phyloP scores from a whole-genome alignment of 83 land plant species.

The Larix sibirica region DNA sequence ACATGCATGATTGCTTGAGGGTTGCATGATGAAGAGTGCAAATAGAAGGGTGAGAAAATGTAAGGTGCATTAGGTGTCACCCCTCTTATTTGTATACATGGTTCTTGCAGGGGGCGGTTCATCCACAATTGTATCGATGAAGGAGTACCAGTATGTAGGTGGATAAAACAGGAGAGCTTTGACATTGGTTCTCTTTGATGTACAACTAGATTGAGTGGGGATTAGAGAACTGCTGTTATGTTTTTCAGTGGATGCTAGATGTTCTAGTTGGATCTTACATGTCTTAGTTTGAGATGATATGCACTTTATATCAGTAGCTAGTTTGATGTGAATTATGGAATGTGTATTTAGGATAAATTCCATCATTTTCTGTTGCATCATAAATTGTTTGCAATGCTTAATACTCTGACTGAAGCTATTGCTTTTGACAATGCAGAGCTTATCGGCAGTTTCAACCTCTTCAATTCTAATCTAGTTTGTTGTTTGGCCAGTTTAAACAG shows the following conservation, averaged over 20 bases:
- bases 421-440: slow-evolving; percentile 55
- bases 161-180: slow-evolving; percentile 52
- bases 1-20: slow-evolving; percentile 19
- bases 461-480: slow-evolving; percentile 9
- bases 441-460: slow-evolving; percentile 35
- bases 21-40: slow-evolving; percentile 16
- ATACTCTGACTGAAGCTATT: slow-evolving; percentile 44
- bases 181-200: slow-evolving; percentile 29
- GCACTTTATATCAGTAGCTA: slow-evolving; percentile 9
- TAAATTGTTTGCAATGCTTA: not conserved
- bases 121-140: slow-evolving; percentile 48
- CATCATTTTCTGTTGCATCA: not conserved
- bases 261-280: not conserved
- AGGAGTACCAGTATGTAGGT: slow-evolving; percentile 87
- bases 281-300: not conserved
- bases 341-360: not conserved
- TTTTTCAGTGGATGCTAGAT: not conserved
- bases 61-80: slow-evolving; percentile 69
- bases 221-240: slow-evolving; percentile 10
- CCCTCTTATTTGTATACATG: slow-evolving; percentile 92
- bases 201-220: slow-evolving; percentile 36
- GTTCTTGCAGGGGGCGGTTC: slow-evolving; percentile 92
- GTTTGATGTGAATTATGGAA: not conserved
- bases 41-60: slow-evolving; percentile 37
- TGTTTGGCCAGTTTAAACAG: not conserved